Evolutionary conservation across 208 protist species (phyloP).

Genomic region (Trypanosoma mega): DNA sequence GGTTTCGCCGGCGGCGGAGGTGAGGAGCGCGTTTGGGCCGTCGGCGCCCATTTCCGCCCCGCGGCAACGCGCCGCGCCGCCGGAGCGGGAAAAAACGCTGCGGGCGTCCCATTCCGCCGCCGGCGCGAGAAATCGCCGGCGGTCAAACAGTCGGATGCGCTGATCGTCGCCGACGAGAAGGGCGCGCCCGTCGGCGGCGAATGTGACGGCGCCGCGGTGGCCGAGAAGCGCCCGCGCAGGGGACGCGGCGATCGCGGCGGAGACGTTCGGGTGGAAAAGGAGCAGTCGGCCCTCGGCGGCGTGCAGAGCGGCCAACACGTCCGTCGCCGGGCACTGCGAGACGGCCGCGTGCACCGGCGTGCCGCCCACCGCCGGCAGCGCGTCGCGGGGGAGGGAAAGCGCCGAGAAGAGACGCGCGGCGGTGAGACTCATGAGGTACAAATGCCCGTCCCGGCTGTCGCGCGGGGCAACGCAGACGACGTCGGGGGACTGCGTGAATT

Average conservation of each 20-base stretch:
- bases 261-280: constrained; percentile 80
- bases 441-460: constrained; percentile 66
- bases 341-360: constrained; percentile 68
- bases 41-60: constrained; percentile 46
- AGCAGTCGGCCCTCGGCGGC: constrained; percentile 43
- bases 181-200: constrained; percentile 54
- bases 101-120: constrained; percentile 32
- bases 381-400: constrained; percentile 71
- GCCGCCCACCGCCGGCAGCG: constrained; percentile 37
- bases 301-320: constrained; percentile 66
- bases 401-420: constrained; percentile 62
- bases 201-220: constrained; percentile 32
- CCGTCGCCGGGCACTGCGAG: constrained; percentile 57
- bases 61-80: constrained; percentile 45
- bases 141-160: constrained; percentile 59
- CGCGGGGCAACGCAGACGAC: constrained; percentile 71
- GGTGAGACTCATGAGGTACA: constrained; percentile 76
- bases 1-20: constrained; percentile 64
- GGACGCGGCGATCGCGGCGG: constrained; percentile 67
- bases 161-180: constrained; percentile 66
- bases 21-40: constrained; percentile 44
- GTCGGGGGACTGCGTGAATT: constrained; percentile 66
- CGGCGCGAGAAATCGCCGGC: constrained; percentile 46
- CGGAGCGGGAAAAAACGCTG: constrained; percentile 41
- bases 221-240: constrained; percentile 42